A percentile compares a stretch with the other conserved stretches of the same genome.
Conservation (phyloP, 495 filamentous ascomycete genomes). For the Diplogelasinospora grovesii region DNA sequence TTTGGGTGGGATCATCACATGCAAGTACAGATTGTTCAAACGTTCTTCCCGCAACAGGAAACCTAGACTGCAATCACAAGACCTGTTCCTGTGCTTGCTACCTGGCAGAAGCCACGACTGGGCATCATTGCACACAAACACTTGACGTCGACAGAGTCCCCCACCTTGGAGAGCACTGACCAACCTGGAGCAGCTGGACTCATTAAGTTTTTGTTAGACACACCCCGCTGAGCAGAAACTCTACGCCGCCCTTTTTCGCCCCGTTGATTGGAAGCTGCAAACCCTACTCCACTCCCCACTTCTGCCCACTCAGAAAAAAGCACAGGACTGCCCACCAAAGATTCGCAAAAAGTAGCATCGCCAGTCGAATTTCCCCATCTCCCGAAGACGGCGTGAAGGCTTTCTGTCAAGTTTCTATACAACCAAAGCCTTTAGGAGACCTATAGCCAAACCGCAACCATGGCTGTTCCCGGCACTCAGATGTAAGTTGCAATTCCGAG, state of each 20-base stretch:
- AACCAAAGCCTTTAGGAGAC: slow-evolving; percentile 18
- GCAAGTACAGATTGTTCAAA: no score
- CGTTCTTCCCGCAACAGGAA: no score
- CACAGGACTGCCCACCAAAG: slow-evolving; percentile 27
- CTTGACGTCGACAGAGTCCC: slow-evolving; percentile 19
- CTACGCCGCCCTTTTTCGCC: neutral
- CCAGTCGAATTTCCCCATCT: slow-evolving; percentile 25
- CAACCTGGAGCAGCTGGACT: neutral
- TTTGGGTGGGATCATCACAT: no score
- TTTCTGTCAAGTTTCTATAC: slow-evolving; percentile 23
- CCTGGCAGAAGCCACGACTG: neutral
- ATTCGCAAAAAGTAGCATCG: slow-evolving; percentile 30
- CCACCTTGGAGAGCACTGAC: slow-evolving; percentile 8
- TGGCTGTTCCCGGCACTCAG: slow-evolving; percentile 46
- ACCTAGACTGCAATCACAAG: no score
- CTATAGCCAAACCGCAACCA: slow-evolving; percentile 36
- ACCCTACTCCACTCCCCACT: slow-evolving; percentile 32
- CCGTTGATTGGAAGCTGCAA: slow-evolving; percentile 14
- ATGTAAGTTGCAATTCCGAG: slow-evolving; percentile 39
- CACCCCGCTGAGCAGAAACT: slow-evolving; percentile 3
- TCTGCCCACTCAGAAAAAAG: slow-evolving; percentile 9
- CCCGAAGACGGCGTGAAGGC: slow-evolving; percentile 22
- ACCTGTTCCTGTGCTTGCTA: no score
- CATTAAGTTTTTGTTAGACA: neutral
- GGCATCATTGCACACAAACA: slow-evolving; percentile 3